Base-by-base conservation (phyloP, 2,329 filamentous ascomycete species). In the Diaporthe ilicicola region DNA sequence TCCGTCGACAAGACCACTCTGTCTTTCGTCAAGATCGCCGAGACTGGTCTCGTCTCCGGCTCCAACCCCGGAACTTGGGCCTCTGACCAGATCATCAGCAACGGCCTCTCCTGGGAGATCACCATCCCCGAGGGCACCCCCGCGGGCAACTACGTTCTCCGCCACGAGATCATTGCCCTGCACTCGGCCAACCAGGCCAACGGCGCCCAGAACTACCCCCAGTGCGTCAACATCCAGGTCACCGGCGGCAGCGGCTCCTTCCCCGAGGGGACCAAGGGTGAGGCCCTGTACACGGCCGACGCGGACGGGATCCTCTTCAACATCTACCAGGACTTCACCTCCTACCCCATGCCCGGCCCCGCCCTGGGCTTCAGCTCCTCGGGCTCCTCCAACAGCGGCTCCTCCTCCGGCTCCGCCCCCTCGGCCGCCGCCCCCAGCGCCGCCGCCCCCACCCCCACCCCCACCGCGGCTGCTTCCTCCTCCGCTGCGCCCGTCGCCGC, bases 1-100 rank as follows among this genome's bases (percentile, higher is more conserved):
- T 78, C 79, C 0, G 87, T 86, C 69, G 85, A 88, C 79, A 87
- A 89, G 79, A 80, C 78, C 2, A 76, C 81, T 6, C 84, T 91
- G 37, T 79, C 87, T 74, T 92, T 87, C 79, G 88, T 90, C 85
- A 92, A 92, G 85, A 91, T 92, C 71, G 84, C 86, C 48, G 84
- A 84, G 69, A 82, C 79, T 42, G 90, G 90, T 70, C 84, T 89
- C 73, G 81, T 87, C 72, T 77, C 81, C 72, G 82, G 80, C 55
- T 82, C 77, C 64, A 78, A 79, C 83, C 70, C 70, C 0, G 85
- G 85, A 24, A 79, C 78, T 53, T 91, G 88, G 88, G 88, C 86
- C 66, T 78, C 85, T 44, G 86, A 89, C 75, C 76, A 80, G 70
- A 76, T 87, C 73, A 81, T 85, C 70, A 74, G 75, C 50, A 83